Evolutionary conservation across 2,329 filamentous ascomycete genomes (phyloP), one percentile per base, ranked within the genome.

Genomic region (Dryadomyces quercus-mongolicae): DNA sequence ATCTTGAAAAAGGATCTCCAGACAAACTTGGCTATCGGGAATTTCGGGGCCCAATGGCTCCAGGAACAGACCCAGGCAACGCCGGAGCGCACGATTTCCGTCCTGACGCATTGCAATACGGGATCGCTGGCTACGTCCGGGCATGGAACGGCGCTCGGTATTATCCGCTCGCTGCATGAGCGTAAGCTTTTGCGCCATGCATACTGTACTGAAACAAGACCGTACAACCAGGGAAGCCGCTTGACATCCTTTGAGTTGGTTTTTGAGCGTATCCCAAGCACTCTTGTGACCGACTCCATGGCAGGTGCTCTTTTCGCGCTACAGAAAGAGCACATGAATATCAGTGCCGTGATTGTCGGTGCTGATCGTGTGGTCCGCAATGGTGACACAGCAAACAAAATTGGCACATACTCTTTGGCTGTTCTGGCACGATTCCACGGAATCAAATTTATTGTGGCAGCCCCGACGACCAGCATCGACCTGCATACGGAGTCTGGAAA

Each of bases 321-420:
- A 22, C 72, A 79, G 48, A 82, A 82, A 61, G 71, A 75, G 21
- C 70, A 76, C 42, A 77, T 82, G 64, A 82, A 84, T 63, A 87
- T 98, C 56, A 79, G 82, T 6, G 92, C 90, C 6, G 88, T 98
- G 52, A 85, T 98, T 34, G 93, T 98, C 0, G 93, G 93, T 31
- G 93, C 93, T 2, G 93, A 98, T 67, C 82, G 93, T 55, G 93
- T 98, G 15, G 93, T 92, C 36, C 87, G 90, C 51, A 98, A 98
- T 63, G 93, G 93, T 34, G 93, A 98, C 70, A 97, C 93, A 0
- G 93, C 93, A 54, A 98, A 98, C 74, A 98, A 98, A 74, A 94
- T 98, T 58, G 93, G 93, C 52, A 98, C 93, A 0, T 97, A 98
- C 67, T 80, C 85, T 54, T 78, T 98, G 4, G 90, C 93, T 3